Evolutionary conservation across 805 yeast species (phyloP).

Genomic region (Monosporozyma yasuniensis): DNA sequence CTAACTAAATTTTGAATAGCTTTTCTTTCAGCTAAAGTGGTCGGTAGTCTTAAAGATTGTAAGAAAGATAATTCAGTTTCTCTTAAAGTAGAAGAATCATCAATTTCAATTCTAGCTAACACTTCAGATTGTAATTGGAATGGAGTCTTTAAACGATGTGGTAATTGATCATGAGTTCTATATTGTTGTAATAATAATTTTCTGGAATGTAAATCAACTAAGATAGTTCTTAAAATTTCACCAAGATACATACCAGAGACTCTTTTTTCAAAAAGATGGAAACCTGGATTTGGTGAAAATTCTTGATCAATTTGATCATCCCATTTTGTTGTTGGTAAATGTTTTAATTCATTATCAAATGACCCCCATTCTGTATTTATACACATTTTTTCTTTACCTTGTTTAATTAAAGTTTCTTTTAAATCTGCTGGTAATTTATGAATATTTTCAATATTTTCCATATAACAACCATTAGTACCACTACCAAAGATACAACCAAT

Average conservation of each 20-base stretch:
- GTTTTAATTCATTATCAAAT: constrained; percentile 72
- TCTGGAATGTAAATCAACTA: constrained; percentile 57
- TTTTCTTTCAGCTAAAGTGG: constrained; percentile 60
- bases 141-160: constrained; percentile 61
- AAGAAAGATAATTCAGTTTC: constrained; percentile 62
- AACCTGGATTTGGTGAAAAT: constrained; percentile 71
- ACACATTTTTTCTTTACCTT: constrained; percentile 63
- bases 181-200: constrained; percentile 53
- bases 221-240: constrained; percentile 67
- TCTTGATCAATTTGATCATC: constrained; percentile 62
- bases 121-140: constrained; percentile 77
- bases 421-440: constrained; percentile 54
- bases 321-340: constrained; percentile 70
- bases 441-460: constrained; percentile 66
- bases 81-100: constrained; percentile 62
- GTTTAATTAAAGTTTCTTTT: constrained; percentile 30
- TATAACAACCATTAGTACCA: constrained; percentile 94
- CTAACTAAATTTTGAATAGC: constrained; percentile 66
- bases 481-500: constrained; percentile 94
- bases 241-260: constrained; percentile 91
- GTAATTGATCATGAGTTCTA: constrained; percentile 32
- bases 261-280: constrained; percentile 87
- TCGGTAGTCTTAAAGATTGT: constrained; percentile 59
- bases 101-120: constrained; percentile 79
- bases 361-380: constrained; percentile 98